Conservation (phyloP, 495 filamentous ascomycete genomes). For the Neurospora sp. region DNA sequence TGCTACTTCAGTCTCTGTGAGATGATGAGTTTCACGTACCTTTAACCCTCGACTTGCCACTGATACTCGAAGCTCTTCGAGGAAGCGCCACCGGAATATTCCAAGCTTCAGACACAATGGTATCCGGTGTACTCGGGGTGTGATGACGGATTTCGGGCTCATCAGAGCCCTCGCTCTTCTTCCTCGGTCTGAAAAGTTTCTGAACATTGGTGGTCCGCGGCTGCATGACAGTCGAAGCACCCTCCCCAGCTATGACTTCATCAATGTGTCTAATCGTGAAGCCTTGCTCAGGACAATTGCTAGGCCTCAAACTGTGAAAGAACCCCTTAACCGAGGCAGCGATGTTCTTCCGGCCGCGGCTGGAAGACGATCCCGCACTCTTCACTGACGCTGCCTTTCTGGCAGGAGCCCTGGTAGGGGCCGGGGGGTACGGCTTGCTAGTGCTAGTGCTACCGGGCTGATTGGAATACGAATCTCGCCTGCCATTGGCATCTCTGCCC, state of each 20-base stretch:
- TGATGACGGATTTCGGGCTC: slow-evolving; percentile 2
- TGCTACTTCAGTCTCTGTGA: neutral
- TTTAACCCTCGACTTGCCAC: neutral
- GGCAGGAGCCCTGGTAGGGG: neutral
- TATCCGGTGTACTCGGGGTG: slow-evolving; percentile 3
- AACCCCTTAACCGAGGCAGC: slow-evolving; percentile 16
- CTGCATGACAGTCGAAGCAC: neutral
- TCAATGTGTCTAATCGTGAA: slow-evolving; percentile 15
- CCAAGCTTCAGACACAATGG: slow-evolving; percentile 11
- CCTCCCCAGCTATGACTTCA: neutral
- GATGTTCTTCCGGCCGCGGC: slow-evolving; percentile 1
- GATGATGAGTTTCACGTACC: neutral
- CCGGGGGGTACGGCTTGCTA: neutral
- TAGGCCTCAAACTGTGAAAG: slow-evolving; percentile 28
- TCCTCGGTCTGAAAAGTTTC: neutral
- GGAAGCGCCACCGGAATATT: slow-evolving; percentile 12
- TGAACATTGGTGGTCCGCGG: neutral
- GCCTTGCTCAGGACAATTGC: slow-evolving; percentile 34
- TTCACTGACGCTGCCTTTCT: neutral
- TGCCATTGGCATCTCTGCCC: neutral
- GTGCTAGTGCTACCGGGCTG: neutral
- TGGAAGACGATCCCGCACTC: neutral
- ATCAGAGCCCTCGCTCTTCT: neutral
- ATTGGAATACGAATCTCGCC: neutral
- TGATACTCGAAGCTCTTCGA: slow-evolving; percentile 7